Evolutionary conservation across 1,284 basidiomycete genomes (phyloP).

Genomic region (Violaceomyces palustris): DNA sequence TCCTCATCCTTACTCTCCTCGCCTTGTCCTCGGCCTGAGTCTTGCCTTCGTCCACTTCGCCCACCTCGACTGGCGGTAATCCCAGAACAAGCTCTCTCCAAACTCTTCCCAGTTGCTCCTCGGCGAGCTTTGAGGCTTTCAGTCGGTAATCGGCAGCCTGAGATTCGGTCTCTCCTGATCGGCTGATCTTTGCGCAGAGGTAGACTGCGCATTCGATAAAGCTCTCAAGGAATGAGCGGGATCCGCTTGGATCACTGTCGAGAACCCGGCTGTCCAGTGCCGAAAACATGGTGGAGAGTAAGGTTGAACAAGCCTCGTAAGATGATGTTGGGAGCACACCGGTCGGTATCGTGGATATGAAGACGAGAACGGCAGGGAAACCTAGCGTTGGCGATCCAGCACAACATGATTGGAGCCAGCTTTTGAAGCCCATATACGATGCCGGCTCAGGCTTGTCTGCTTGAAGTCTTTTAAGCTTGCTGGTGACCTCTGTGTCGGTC

Average conservation of each 20-base stretch:
- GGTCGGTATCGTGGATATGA: constrained; percentile 71
- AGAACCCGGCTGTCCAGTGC: constrained; percentile 66
- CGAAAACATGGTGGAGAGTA: constrained; percentile 72
- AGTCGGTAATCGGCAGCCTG: constrained; percentile 1
- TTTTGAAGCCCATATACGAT: too few relatives aligned
- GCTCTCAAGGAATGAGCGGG: constrained; percentile 63
- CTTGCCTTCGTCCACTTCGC: constrained; percentile 9
- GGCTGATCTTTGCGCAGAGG: constrained; percentile 51
- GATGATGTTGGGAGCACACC: constrained; percentile 54
- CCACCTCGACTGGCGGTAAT: constrained; percentile 53
- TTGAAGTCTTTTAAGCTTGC: too few relatives aligned
- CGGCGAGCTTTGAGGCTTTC: constrained; percentile 9
- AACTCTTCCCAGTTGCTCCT: constrained; percentile 15
- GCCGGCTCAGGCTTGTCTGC: too few relatives aligned
- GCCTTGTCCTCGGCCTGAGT: constrained; percentile 24
- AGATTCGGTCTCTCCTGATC: neutral
- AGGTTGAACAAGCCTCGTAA: constrained; percentile 50
- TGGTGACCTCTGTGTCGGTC: neutral
- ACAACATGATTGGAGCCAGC: constrained; percentile 70
- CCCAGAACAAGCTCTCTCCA: constrained; percentile 23
- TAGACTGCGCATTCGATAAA: constrained; percentile 67
- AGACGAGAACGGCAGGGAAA: constrained; percentile 70
- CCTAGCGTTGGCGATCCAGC: constrained; percentile 68
- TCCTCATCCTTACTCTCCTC: constrained; percentile 57
- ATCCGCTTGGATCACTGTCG: constrained; percentile 37